Percentiles rank a stretch among this genome's conserved stretches.
phyloP scores from a whole-genome alignment of 208 protist genomes.

The Polymyxa betae region DNA sequence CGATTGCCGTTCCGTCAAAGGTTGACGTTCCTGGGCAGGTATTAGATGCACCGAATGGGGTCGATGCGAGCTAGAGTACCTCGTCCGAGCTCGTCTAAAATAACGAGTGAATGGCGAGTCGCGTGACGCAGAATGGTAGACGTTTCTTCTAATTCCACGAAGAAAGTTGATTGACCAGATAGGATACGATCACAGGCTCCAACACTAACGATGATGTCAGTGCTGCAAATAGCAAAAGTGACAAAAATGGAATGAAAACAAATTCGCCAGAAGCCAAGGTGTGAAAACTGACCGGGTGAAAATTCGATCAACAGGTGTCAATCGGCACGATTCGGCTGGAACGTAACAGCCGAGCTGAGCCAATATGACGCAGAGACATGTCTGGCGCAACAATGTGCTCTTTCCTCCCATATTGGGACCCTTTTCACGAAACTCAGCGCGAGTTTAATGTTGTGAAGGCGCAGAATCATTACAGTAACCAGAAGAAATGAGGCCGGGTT shows the following conservation, averaged over 20 bases:
- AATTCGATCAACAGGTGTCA: slow-evolving; percentile 88
- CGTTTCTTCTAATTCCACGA: slow-evolving; percentile 92
- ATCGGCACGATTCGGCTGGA: slow-evolving; percentile 66
- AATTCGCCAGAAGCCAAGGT: slow-evolving; percentile 91
- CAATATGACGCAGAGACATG: slow-evolving; percentile 79
- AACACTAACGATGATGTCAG: too few relatives aligned
- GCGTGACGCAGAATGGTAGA: slow-evolving; percentile 82
- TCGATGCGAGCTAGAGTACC: too few relatives aligned
- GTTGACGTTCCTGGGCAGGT: slow-evolving; percentile 76
- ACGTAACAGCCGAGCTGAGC: slow-evolving; percentile 93
- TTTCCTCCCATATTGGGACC: slow-evolving; percentile 99
- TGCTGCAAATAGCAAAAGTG: too few relatives aligned
- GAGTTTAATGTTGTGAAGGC: too few relatives aligned
- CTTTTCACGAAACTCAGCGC: too few relatives aligned
- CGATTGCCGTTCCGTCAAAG: slow-evolving; percentile 95
- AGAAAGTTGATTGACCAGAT: slow-evolving; percentile 94
- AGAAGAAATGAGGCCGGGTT: slow-evolving; percentile 57
- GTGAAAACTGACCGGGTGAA: slow-evolving; percentile 97
- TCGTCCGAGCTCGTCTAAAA: slow-evolving; percentile 96
- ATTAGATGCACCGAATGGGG: too few relatives aligned
- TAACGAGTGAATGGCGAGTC: slow-evolving; percentile 87
- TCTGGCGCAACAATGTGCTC: slow-evolving; percentile 87
- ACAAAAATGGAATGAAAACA: slow-evolving; percentile 28
- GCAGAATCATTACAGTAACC: slow-evolving; percentile 83
- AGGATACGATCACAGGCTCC: slow-evolving; percentile 79